phyloP scores from a whole-genome alignment of 1,284 basidiomycete genomes.

The Sphagnurus paluster region DNA sequence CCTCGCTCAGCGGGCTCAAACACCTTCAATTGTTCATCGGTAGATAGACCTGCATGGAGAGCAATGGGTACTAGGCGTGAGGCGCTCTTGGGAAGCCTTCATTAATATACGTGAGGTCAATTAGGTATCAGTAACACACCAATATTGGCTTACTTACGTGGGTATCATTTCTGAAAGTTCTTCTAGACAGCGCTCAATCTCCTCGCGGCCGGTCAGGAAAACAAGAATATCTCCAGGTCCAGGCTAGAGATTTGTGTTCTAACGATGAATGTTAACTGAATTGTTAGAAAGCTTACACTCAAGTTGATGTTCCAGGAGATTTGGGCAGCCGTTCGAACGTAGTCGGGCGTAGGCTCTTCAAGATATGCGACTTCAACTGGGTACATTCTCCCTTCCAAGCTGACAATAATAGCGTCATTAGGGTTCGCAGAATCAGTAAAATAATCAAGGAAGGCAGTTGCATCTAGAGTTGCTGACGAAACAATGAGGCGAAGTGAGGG shows the following conservation, averaged over 20 bases:
- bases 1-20: constrained; percentile 78
- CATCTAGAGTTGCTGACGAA: constrained; percentile 95
- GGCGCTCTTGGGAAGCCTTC: constrained; percentile 66
- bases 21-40: constrained; percentile 83
- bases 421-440: constrained; percentile 61
- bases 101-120: constrained; percentile 13
- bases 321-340: constrained; percentile 82
- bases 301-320: constrained; percentile 86
- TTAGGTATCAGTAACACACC: constrained; percentile 6
- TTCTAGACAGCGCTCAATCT: constrained; percentile 89
- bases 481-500: constrained; percentile 89
- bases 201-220: constrained; percentile 95
- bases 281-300: constrained; percentile 49
- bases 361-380: constrained; percentile 86
- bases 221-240: constrained; percentile 88
- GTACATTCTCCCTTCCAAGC: constrained; percentile 91
- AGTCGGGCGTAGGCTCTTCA: constrained; percentile 75
- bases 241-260: constrained; percentile 40
- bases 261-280: neutral
- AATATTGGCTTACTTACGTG: constrained; percentile 47
- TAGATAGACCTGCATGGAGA: constrained; percentile 86
- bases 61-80: constrained; percentile 70
- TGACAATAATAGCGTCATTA: constrained; percentile 76
- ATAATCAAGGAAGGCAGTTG: constrained; percentile 84
- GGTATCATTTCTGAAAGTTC: constrained; percentile 78